phyloP scores from a whole-genome alignment of 352 stramenopile genomes.

The Salisapilia sapeloensis region DNA sequence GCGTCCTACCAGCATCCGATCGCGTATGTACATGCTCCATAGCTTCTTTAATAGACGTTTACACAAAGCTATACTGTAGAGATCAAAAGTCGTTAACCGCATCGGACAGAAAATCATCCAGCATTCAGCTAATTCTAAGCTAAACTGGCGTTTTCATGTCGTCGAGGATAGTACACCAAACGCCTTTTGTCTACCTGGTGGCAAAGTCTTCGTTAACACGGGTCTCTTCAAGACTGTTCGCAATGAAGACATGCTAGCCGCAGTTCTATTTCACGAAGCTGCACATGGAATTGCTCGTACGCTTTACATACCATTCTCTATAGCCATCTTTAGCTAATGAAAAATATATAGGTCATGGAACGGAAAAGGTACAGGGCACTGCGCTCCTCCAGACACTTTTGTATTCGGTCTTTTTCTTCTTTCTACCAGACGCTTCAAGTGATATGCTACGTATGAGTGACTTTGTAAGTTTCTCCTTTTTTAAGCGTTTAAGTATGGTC shows the following conservation, averaged over 20 bases:
- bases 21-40: conserved; percentile 10
- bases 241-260: conserved; percentile 41
- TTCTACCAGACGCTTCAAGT: conserved; percentile 1
- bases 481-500: not conserved
- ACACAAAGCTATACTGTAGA: conserved; percentile 8
- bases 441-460: not conserved
- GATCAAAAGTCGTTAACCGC: conserved; percentile 31
- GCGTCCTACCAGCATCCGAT: conserved; percentile 21
- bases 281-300: conserved; percentile 44
- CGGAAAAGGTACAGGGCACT: conserved; percentile 53
- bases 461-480: not conserved
- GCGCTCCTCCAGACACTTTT: conserved; percentile 30
- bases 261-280: conserved; percentile 58
- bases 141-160: conserved; percentile 63
- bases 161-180: conserved; percentile 49
- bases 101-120: conserved; percentile 33
- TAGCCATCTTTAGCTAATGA: not conserved
- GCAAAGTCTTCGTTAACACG: conserved; percentile 61
- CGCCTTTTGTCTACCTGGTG: conserved; percentile 48
- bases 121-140: conserved; percentile 17
- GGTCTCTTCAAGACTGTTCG: conserved; percentile 47
- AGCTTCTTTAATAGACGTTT: not conserved
- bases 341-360: conserved; percentile 25
- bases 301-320: conserved; percentile 1
- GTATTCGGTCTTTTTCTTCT: not conserved